These are phyloP conservation scores for Fraxinus anomala DNA, from an alignment of 257 asterid genomes.

Conservation along the genomic window DNA sequence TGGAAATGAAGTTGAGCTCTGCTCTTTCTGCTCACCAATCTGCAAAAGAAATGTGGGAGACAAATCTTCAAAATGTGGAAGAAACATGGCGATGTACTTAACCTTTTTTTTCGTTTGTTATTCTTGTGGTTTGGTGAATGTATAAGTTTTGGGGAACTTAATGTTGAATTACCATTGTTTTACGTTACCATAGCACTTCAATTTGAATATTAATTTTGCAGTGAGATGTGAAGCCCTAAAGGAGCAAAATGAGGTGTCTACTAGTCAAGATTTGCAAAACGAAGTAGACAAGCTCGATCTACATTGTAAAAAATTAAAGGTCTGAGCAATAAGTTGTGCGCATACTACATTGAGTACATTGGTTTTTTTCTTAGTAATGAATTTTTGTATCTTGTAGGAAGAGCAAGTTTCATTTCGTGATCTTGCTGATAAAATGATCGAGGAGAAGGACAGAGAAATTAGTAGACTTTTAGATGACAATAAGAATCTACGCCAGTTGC, in stretches of 20 bases:
- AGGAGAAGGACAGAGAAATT: constrained; percentile 90
- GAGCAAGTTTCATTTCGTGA: constrained; percentile 83
- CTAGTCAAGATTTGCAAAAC: constrained; percentile 50
- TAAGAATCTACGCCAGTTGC: constrained; percentile 61
- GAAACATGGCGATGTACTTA: constrained; percentile 89
- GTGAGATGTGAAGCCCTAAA: constrained; percentile 77
- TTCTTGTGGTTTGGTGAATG: constrained; percentile 9
- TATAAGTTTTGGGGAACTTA: not conserved
- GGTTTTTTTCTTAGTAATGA: constrained; percentile 24
- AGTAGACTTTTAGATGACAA: constrained; percentile 81
- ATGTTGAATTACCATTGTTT: constrained; percentile 8
- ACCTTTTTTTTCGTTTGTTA: constrained; percentile 24
- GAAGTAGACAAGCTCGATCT: constrained; percentile 70
- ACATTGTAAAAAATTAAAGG: constrained; percentile 69
- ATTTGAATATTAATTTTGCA: constrained; percentile 41
- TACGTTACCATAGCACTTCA: constrained; percentile 1
- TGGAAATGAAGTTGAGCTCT: constrained; percentile 73
- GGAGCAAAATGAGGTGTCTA: constrained; percentile 56
- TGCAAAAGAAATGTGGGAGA: constrained; percentile 84
- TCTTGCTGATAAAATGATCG: constrained; percentile 97
- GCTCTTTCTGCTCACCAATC: constrained; percentile 68
- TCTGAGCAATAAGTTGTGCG: constrained; percentile 26
- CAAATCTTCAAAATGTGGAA: constrained; percentile 79
- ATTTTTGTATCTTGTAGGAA: constrained; percentile 52
- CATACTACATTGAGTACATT: constrained; percentile 23